Conservation (phyloP, 1,284 basidiomycete species). For the Pulchroboletus neoregius region DNA sequence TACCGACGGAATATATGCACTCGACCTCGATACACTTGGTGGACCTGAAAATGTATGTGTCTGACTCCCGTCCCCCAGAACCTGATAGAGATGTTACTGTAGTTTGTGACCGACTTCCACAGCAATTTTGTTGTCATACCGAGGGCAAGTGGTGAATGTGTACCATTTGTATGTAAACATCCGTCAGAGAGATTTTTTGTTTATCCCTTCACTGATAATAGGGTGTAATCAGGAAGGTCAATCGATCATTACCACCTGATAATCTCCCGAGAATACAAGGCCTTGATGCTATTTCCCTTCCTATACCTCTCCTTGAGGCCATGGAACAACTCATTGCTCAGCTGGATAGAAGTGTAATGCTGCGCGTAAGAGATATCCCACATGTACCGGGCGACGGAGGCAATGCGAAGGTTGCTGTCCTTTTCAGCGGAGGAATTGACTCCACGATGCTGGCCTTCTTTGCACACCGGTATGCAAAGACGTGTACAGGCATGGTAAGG, state of each 20-base stretch:
- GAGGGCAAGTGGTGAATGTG: slow-evolving; percentile 13
- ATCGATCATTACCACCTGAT: slow-evolving; percentile 45
- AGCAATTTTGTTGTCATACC: slow-evolving; percentile 29
- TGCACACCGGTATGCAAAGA: slow-evolving; percentile 57
- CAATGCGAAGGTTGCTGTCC: slow-evolving; percentile 69
- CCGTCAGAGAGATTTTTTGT: background rate
- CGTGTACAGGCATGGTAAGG: background rate
- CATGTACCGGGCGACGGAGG: slow-evolving; percentile 34
- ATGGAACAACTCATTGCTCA: slow-evolving; percentile 52
- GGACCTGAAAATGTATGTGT: slow-evolving; percentile 26
- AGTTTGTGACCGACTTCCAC: slow-evolving; percentile 37
- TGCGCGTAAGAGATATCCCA: slow-evolving; percentile 58
- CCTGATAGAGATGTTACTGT: slow-evolving; percentile 5
- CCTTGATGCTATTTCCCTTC: slow-evolving; percentile 42
- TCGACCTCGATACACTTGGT: slow-evolving; percentile 41
- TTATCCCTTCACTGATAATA: slow-evolving; percentile 25
- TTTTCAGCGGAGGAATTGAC: slow-evolving; percentile 97
- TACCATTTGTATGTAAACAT: slow-evolving; percentile 29
- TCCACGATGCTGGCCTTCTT: slow-evolving; percentile 82
- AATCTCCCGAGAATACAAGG: slow-evolving; percentile 36
- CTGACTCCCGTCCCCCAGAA: background rate
- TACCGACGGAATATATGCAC: slow-evolving; percentile 53
- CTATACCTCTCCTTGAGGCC: slow-evolving; percentile 41
- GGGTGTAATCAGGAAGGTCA: slow-evolving; percentile 46
- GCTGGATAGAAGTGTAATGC: slow-evolving; percentile 57